Evolutionary conservation across 495 filamentous ascomycete species (phyloP), one percentile per base, ranked within the genome.

Genomic region (Aspergillus olivimuriae): DNA sequence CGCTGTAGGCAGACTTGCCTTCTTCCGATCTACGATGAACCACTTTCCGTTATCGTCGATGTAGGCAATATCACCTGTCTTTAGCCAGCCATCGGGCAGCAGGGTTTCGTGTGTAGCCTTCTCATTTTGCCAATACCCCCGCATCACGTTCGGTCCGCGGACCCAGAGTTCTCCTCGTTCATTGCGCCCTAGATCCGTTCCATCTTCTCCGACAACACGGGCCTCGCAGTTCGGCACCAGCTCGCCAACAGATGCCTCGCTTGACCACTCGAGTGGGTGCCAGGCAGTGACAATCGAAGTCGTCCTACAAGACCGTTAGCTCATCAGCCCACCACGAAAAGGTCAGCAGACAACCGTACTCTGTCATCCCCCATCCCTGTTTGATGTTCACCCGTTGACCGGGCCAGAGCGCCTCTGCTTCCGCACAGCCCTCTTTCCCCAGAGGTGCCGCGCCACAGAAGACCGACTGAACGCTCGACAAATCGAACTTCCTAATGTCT

Each of bases 321-420:
- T n/a, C n/a, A n/a, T n/a, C n/a, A n/a, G n/a, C n/a, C n/a, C n/a
- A n/a, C n/a, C n/a, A n/a, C n/a, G n/a, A n/a, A n/a, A n/a, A n/a
- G n/a, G n/a, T n/a, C n/a, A n/a, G n/a, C n/a, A n/a, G n/a, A n/a
- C n/a, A n/a, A n/a, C 73, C 66, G 51, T 58, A 77, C 73, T 89
- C 85, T 0, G 86, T 90, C 81, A 90, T 86, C 5, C 88, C 88
- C 82, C 86, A 94, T 0, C 85, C 88, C 54, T 94, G 88, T 40
- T 80, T 84, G 7, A 91, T 56, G 51, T 73, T 73, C 14, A 84
- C 57, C 18, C 67, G 61, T 19, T 74, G 72, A 10, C 63, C 60
- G 3, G 73, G 72, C 70, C 82, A 81, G 15, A 82, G 48, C 46
- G 67, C 73, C 55, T 79, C 66, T 23, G 78, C 70, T 40, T 83